Evolutionary conservation across 176 grass and related monocot species (phyloP).

Genomic region (Bromus sterilis): DNA sequence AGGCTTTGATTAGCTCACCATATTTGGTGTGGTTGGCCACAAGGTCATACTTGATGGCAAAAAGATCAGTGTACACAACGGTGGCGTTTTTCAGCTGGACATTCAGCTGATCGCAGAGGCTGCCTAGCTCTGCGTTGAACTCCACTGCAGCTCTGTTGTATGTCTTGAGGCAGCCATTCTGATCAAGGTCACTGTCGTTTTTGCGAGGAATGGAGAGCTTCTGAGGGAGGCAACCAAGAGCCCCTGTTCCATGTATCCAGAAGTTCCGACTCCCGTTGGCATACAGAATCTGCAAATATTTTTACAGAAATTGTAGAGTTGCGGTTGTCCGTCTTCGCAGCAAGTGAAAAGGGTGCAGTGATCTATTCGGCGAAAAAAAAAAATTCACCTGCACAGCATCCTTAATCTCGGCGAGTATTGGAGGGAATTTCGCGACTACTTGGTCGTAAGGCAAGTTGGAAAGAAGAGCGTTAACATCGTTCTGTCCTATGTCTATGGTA

Average conservation of each 20-base stretch:
- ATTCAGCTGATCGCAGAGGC: conserved; percentile 41
- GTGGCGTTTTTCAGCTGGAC: conserved; percentile 45
- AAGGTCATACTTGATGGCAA: conserved; percentile 72
- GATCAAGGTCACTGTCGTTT: conserved; percentile 43
- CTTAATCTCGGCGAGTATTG: conserved; percentile 52
- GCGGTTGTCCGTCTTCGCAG: not conserved
- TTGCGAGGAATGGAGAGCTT: conserved; percentile 55
- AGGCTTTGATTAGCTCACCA: conserved; percentile 28
- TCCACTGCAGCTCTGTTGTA: conserved; percentile 68
- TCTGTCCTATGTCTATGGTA: conserved; percentile 80
- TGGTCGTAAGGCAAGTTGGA: conserved; percentile 35
- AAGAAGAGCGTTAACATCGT: conserved; percentile 52
- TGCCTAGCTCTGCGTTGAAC: conserved; percentile 49
- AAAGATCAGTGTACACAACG: conserved; percentile 62
- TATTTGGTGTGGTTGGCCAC: conserved; percentile 60
- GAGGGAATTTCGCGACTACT: conserved; percentile 38
- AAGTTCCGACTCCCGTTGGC: conserved; percentile 51
- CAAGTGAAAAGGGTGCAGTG: not conserved
- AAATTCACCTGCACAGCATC: conserved; percentile 50
- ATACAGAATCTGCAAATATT: conserved; percentile 53
- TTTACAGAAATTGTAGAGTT: not conserved
- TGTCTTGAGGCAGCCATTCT: conserved; percentile 53
- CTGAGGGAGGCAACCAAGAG: conserved; percentile 80
- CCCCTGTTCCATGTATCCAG: conserved; percentile 67
- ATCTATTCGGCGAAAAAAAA: not conserved